Evolutionary conservation across 495 filamentous ascomycete species (phyloP).

Genomic region (Arthonia radiata): DNA sequence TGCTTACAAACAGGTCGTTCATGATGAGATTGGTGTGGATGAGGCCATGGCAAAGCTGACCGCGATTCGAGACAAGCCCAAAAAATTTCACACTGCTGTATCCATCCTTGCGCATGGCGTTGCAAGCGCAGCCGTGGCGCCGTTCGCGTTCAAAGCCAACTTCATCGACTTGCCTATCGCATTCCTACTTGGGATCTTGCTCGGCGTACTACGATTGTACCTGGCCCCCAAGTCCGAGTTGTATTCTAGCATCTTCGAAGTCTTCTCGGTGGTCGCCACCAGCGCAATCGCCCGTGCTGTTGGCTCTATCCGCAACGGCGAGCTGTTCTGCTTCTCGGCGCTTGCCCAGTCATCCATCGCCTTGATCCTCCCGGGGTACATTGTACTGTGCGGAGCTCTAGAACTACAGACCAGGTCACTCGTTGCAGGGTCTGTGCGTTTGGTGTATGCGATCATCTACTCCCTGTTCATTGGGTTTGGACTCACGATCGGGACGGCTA

Average conservation of each 20-base stretch:
- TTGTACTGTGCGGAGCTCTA: constrained; percentile 56
- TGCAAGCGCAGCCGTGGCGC: constrained; percentile 54
- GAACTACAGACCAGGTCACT: constrained; percentile 74
- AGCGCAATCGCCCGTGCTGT: constrained; percentile 79
- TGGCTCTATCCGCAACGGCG: constrained; percentile 47
- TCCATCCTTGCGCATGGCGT: constrained; percentile 66
- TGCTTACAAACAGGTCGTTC: constrained; percentile 82
- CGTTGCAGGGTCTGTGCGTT: constrained; percentile 16
- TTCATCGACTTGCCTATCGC: constrained; percentile 71
- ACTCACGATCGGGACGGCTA: constrained; percentile 76
- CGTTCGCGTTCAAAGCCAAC: constrained; percentile 74
- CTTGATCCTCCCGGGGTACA: constrained; percentile 76
- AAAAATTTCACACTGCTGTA: constrained; percentile 42
- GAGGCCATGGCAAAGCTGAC: constrained; percentile 52
- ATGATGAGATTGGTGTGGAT: constrained; percentile 65
- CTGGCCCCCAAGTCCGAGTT: constrained; percentile 57
- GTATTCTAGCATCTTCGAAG: constrained; percentile 75
- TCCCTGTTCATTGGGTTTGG: constrained; percentile 91
- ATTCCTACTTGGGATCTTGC: constrained; percentile 61
- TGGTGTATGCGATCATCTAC: constrained; percentile 6
- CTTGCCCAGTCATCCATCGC: constrained; percentile 79
- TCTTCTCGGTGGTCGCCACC: constrained; percentile 61
- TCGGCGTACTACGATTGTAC: constrained; percentile 63
- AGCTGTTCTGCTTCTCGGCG: constrained; percentile 75
- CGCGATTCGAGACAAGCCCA: constrained; percentile 32